Base-by-base conservation (phyloP, 345 rosid genomes). In the Corymbia maculata region DNA sequence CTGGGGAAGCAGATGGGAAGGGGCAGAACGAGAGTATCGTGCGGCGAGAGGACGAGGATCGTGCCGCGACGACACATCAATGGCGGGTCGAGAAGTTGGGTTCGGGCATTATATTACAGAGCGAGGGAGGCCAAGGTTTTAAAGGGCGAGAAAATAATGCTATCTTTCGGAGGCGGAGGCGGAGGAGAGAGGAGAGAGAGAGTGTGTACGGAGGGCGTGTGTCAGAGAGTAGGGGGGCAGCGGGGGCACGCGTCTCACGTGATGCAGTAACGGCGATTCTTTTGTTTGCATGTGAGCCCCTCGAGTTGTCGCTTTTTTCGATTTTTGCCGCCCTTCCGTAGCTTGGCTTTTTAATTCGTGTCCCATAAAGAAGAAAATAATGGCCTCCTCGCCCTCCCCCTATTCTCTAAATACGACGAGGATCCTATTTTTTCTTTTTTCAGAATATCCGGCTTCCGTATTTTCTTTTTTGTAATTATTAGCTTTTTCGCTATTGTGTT, bases 221-320 rank as follows among this genome's bases (percentile, higher is more conserved):
- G 82, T 75, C 82, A 75, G 82, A 75, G 14, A 17, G 26, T 9
- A 36, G 26, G 82, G n/a, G 32, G 8, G 30, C 1, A 2, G 68
- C 14, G 66, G 24, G 26, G 82, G 86, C 94, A 95, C 91, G 94
- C 89, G 90, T 51, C 90, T 94, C 95, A 91, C 95, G 95, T 94
- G 95, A 94, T 89, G 24, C 45, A 36, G 44, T 68, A 70, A 87
- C 85, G 64, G 85, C 32, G 1, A 30, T 9, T 50, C 42, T 52
- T 75, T 79, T 52, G n/a, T 87, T 87, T 87, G 85, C 85, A 32
- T 16, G 15, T 14, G 13, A 51, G 64, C 68, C 88, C 88, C 51
- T 75, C 51, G 11, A 32, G 13, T 75, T 24, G 44, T 75, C 47
- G 11, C 26, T 28, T 75, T 75, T 36, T 75, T 44, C 28, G 13